Evolutionary conservation across 345 rosid species (phyloP).

Genomic region (Draba incana): DNA sequence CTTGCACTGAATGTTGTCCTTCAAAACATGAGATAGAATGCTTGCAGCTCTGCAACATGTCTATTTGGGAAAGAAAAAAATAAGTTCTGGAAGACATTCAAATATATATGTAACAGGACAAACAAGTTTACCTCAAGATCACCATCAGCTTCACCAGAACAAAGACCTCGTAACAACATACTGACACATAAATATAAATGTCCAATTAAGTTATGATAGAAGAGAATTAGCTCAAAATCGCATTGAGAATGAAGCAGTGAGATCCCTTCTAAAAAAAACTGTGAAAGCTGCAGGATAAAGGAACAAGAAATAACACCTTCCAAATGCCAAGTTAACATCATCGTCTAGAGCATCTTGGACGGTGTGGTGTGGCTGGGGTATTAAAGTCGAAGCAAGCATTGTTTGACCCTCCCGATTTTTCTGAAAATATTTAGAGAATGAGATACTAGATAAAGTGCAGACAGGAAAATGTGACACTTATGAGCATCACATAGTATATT

Average conservation of each 20-base stretch:
- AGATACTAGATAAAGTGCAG: conserved; percentile 32
- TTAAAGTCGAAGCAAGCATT: conserved; percentile 93
- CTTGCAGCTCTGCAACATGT: conserved; percentile 96
- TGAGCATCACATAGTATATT: conserved; percentile 1
- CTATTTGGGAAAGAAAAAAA: conserved; percentile 48
- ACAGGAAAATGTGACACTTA: conserved; percentile 13
- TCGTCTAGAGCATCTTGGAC: conserved; percentile 70
- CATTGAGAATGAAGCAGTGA: conserved; percentile 15
- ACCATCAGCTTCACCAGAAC: conserved; percentile 81
- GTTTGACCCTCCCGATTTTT: conserved; percentile 82
- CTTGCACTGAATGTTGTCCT: conserved; percentile 79
- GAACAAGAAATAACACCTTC: conserved; percentile 65
- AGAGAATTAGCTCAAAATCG: conserved; percentile 12
- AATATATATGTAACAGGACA: conserved; percentile 9
- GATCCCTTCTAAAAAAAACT: conserved; percentile 15
- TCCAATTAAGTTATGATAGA: conserved; percentile 17
- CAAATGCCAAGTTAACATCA: conserved; percentile 94
- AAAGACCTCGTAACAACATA: conserved; percentile 87
- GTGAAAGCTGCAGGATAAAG: conserved; percentile 4
- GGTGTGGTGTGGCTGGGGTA: conserved; percentile 73
- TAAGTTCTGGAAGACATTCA: background rate
- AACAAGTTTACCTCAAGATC: conserved; percentile 81
- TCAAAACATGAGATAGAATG: conserved; percentile 82
- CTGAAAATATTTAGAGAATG: conserved; percentile 45
- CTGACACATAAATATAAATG: conserved; percentile 50